A percentile compares a stretch with the other conserved stretches of the same genome.
Conservation (phyloP, 306 rosid species). For the Notholithocarpus densiflorus region DNA sequence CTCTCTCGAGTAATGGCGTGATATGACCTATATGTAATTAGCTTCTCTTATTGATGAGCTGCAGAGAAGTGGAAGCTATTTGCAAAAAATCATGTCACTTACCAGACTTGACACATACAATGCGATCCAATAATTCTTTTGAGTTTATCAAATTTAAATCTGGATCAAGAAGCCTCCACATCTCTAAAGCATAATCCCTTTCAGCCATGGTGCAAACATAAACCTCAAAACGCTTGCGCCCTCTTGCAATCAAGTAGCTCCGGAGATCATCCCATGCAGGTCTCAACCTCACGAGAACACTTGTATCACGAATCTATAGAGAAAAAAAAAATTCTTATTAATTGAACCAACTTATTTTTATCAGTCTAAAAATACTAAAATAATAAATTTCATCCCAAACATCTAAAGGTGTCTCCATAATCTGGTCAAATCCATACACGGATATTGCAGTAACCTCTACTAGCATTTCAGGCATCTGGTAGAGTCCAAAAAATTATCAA, state of each 20-base stretch:
- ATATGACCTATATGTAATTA: background rate
- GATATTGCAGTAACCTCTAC: background rate
- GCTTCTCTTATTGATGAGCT: background rate
- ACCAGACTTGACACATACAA: conserved; percentile 97
- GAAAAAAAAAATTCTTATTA: conserved; percentile 8
- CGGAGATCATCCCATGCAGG: conserved; percentile 99
- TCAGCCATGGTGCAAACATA: conserved; percentile 99
- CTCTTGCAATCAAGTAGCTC: conserved; percentile 92
- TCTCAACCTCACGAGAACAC: conserved; percentile 98
- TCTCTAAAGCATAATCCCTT: conserved; percentile 98
- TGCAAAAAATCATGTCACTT: conserved; percentile 28
- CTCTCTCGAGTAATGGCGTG: background rate
- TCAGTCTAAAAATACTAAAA: background rate
- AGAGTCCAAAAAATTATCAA: background rate
- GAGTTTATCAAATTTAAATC: conserved; percentile 88
- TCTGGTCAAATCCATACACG: conserved; percentile 10
- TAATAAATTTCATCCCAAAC: conserved; percentile 4
- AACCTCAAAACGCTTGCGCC: conserved; percentile 99
- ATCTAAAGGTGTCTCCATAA: background rate
- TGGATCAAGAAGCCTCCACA: conserved; percentile 99
- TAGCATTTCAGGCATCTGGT: background rate
- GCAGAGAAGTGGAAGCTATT: background rate
- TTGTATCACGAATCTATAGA: conserved; percentile 91
- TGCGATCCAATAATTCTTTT: conserved; percentile 81
- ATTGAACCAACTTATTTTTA: conserved; percentile 17